Base-by-base conservation (phyloP, 2,329 filamentous ascomycete genomes). In the Sporothrix protearum region DNA sequence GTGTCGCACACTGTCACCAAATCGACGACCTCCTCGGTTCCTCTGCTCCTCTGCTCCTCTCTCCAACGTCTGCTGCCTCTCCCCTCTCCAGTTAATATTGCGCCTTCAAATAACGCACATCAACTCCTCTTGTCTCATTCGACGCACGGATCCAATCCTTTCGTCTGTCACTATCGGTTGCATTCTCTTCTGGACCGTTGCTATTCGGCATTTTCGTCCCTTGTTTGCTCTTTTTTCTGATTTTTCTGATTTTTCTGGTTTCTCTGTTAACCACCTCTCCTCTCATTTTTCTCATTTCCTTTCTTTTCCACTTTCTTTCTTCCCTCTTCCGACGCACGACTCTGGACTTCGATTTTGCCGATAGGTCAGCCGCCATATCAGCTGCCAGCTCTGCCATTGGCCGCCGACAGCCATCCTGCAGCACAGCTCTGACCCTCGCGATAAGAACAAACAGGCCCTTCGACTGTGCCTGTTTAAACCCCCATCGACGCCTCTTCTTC, bases 341-440 rank as follows among this genome's bases (percentile, higher is more conserved):
- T 36, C 4, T 36, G 33, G 33, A 47, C 42, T 47, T 47, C 63
- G 63, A 51, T 63, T 68, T 61, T 12, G 30, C 28, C 14, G 39
- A 61, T 51, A 57, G 49, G 51, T 63, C 64, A 22, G 66, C 45
- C 33, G 71, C 47, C 67, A 51, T 69, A 68, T 28, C 47, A 42
- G 67, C 51, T 63, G 47, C n/a, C 71, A 39, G 66, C 70, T 49
- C 47, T 69, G 67, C 67, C 57, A 69, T 72, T 72, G 71, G 67
- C 53, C 66, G 22, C 33, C 28, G 45, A 36, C 19, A 19, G 59
- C 5, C 22, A 7, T 19, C 28, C 42, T 64, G 45, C 16, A 22
- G 57, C 42, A 63, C 68, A 53, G 42, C 69, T 70, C 22, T 33
- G 57, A 9, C 25, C 30, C 49, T 39, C 16, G 36, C 33, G 69